These are phyloP conservation scores for Colletotrichum karsti DNA, from an alignment of 2,329 filamentous ascomycete species.

Conservation along the genomic window DNA sequence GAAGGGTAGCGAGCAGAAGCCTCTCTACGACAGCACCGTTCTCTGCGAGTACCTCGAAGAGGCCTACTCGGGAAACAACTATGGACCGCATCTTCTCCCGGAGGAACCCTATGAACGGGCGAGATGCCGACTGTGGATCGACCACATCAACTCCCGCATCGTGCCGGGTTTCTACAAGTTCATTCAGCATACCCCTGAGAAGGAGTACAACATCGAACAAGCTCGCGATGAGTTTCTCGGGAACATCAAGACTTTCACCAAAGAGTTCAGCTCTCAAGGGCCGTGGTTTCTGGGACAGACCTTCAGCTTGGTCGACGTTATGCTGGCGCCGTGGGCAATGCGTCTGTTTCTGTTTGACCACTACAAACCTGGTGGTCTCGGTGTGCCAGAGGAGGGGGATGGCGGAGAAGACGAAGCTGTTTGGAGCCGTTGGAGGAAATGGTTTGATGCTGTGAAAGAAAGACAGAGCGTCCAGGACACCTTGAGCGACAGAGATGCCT, in stretches of 20 bases:
- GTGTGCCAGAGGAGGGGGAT: constrained; percentile 45
- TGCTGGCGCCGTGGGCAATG: constrained; percentile 77
- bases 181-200: constrained; percentile 62
- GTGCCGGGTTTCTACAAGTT: constrained; percentile 75
- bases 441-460: constrained; percentile 66
- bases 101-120: constrained; percentile 71
- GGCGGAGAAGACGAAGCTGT: constrained; percentile 56
- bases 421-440: constrained; percentile 73
- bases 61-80: constrained; percentile 60
- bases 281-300: constrained; percentile 74
- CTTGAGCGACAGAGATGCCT: constrained; percentile 72
- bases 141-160: constrained; percentile 73
- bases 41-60: constrained; percentile 83
- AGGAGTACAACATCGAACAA: constrained; percentile 57
- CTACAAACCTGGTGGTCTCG: constrained; percentile 69
- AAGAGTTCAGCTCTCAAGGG: constrained; percentile 63
- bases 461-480: constrained; percentile 73
- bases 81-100: constrained; percentile 64
- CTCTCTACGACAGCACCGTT: constrained; percentile 77
- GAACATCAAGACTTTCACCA: constrained; percentile 66
- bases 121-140: constrained; percentile 75
- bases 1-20: constrained; percentile 51
- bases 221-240: constrained; percentile 66
- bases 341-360: constrained; percentile 79
- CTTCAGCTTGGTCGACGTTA: constrained; percentile 75